Evolutionary conservation across 495 filamentous ascomycete species (phyloP).

Genomic region (Hapsidospora chrysogenum): DNA sequence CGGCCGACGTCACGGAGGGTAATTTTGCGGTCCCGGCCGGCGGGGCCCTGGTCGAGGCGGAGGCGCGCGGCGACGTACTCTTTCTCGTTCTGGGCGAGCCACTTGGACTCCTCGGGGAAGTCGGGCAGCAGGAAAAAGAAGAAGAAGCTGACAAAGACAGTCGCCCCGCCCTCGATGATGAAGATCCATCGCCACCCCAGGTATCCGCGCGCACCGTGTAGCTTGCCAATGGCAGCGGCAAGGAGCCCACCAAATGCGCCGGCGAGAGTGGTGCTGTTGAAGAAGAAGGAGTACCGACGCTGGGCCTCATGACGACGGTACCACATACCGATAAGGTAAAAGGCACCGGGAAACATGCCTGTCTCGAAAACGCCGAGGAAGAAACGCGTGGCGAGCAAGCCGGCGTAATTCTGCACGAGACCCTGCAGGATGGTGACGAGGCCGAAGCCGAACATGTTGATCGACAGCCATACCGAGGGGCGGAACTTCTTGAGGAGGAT

Average conservation of each 20-base stretch:
- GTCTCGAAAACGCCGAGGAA: conserved; percentile 79
- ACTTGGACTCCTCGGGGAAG: conserved; percentile 51
- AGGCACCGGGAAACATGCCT: conserved; percentile 66
- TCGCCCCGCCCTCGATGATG: conserved; percentile 57
- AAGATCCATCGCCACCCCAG: conserved; percentile 79
- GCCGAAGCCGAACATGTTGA: conserved; percentile 75
- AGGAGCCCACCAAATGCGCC: conserved; percentile 79
- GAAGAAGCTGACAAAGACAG: conserved; percentile 48
- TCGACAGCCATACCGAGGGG: conserved; percentile 65
- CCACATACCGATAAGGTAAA: conserved; percentile 46
- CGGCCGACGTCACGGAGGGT: conserved; percentile 43
- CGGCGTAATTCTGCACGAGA: conserved; percentile 58
- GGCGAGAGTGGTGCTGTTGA: conserved; percentile 64
- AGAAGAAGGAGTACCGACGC: conserved; percentile 82
- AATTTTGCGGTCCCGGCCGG: conserved; percentile 42
- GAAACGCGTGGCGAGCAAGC: conserved; percentile 69
- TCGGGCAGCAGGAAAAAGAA: conserved; percentile 72
- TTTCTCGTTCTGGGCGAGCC: conserved; percentile 61
- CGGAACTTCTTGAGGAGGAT: conserved; percentile 66
- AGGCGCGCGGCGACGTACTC: conserved; percentile 58
- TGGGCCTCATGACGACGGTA: conserved; percentile 79
- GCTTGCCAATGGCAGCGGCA: conserved; percentile 72
- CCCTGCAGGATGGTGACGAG: conserved; percentile 65
- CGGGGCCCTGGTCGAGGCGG: conserved; percentile 60
- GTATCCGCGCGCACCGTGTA: conserved; percentile 52